Evolutionary conservation across 2,329 filamentous ascomycete genomes (phyloP).

Genomic region (Lecanosticta acicola): DNA sequence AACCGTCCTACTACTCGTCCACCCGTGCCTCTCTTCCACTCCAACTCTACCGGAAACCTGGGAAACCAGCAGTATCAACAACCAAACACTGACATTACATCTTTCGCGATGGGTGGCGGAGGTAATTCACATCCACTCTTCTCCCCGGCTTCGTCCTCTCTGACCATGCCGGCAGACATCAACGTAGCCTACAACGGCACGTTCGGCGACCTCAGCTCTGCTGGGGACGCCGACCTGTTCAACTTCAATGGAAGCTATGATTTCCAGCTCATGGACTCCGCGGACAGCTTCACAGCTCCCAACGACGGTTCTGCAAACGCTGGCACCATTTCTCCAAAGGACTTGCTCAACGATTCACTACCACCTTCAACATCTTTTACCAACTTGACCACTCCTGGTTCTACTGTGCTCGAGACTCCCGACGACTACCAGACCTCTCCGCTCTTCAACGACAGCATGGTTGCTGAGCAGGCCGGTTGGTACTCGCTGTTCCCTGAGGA

Average conservation of each 20-base stretch:
- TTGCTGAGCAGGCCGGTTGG: constrained; percentile 60
- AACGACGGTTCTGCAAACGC: constrained; percentile 37
- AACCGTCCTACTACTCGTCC: constrained; percentile 42
- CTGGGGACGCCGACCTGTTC: constrained; percentile 26
- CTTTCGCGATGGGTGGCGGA: constrained; percentile 51
- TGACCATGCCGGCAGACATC: constrained; percentile 36
- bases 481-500: constrained; percentile 64
- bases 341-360: constrained; percentile 70
- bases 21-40: constrained; percentile 65
- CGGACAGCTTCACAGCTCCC: constrained; percentile 40
- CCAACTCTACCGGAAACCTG: constrained; percentile 35
- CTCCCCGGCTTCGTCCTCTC: constrained; percentile 17
- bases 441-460: constrained; percentile 55
- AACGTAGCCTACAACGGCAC: constrained; percentile 44
- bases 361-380: constrained; percentile 79
- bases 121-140: constrained; percentile 40
- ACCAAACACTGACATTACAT: constrained; percentile 24
- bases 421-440: constrained; percentile 74
- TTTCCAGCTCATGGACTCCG: constrained; percentile 27
- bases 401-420: constrained; percentile 70
- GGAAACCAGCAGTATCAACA: constrained; percentile 33
- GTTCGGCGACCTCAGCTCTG: constrained; percentile 38
- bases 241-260: constrained; percentile 21
- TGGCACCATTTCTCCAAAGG: constrained; percentile 74
- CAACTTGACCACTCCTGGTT: constrained; percentile 73